A percentile compares a stretch with the other conserved stretches of the same genome.
Evolutionary conservation across 2,329 filamentous ascomycete genomes (phyloP).

Genomic region (Cladorrhinum sp.): DNA sequence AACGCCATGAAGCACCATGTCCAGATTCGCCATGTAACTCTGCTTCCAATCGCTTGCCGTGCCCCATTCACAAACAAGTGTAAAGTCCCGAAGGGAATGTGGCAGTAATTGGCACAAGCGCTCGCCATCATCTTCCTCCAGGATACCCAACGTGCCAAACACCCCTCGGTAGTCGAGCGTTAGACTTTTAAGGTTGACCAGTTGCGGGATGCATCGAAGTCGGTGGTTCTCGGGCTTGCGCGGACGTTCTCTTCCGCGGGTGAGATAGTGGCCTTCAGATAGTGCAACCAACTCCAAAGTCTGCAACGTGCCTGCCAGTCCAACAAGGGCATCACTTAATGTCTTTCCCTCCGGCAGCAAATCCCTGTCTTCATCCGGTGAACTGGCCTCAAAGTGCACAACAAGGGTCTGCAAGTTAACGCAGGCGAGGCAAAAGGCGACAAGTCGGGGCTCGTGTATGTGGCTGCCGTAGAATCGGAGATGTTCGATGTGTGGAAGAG

Average conservation of each 20-base stretch:
- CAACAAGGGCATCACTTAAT: slow-evolving; percentile 25
- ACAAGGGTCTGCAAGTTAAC: slow-evolving; percentile 26
- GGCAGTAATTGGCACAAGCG: slow-evolving; percentile 27
- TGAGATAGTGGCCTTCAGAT: slow-evolving; percentile 29
- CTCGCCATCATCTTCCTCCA: slow-evolving; percentile 31
- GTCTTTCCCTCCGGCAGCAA: slow-evolving; percentile 28
- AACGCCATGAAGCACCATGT: slow-evolving; percentile 30
- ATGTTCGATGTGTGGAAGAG: slow-evolving; percentile 26
- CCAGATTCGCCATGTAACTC: slow-evolving; percentile 28
- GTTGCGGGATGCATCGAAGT: slow-evolving; percentile 27
- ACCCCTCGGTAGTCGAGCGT: slow-evolving; percentile 30
- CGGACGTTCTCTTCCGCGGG: slow-evolving; percentile 28
- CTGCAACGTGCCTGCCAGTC: slow-evolving; percentile 20
- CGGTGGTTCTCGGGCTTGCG: slow-evolving; percentile 31
- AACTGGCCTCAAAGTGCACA: slow-evolving; percentile 29
- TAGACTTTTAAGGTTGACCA: slow-evolving; percentile 23
- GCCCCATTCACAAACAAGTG: slow-evolving; percentile 30
- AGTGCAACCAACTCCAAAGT: slow-evolving; percentile 28
- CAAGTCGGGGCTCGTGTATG: slow-evolving; percentile 28
- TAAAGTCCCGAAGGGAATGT: slow-evolving; percentile 26
- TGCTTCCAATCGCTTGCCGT: slow-evolving; percentile 29
- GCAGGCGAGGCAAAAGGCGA: slow-evolving; percentile 26
- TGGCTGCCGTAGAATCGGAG: slow-evolving; percentile 30
- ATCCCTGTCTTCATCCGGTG: slow-evolving; percentile 27
- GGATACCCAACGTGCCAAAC: slow-evolving; percentile 30